Evolutionary conservation across 176 grass and related monocot genomes (phyloP), one percentile per base, ranked within the genome.

Genomic region (Bromus sterilis): DNA sequence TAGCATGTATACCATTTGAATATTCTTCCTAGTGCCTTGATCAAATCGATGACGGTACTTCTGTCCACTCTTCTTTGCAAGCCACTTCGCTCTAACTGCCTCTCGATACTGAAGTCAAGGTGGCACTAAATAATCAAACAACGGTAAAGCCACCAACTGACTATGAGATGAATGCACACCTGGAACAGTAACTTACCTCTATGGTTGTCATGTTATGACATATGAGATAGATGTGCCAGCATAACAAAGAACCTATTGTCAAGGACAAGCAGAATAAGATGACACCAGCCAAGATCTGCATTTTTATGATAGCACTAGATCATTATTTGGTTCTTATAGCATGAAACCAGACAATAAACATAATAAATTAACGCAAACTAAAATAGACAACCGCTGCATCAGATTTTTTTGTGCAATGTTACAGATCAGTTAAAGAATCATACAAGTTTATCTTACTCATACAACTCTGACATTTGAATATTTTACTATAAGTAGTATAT

Each of bases 151-250:
- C 24, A 71, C 76, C 63, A 70, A 61, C 11, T 58, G 66, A 55
- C 18, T 16, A 70, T 57, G 61, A 58, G 60, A 41, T 55, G 33
- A 28, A 69, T 78, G 40, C 60, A 63, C 72, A 11, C 33, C 1
- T 53, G 1, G 20, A 85, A 79, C 59, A 61, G 10, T 51, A 31
- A 71, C 82, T 77, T 53, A 93, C 96, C 90, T 98, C 93, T 82
- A 98, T 98, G 31, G 96, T 95, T 76, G 92, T 95, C 93, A 93
- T 87, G 91, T 98, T 98, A 71, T 93, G 80, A 69, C 86, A 77
- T 59, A 91, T 76, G 60, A 98, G 92, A 86, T 93, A 98, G 42
- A 95, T 89, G 69, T 98, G 96, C 96, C 96, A 98, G 79, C 90
- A 90, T 66, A 95, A 82, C 34, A 95, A 74, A 89, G 86, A 93